Conservation (phyloP, 2,329 filamentous ascomycete species). For the Cladobotryum protrusum region DNA sequence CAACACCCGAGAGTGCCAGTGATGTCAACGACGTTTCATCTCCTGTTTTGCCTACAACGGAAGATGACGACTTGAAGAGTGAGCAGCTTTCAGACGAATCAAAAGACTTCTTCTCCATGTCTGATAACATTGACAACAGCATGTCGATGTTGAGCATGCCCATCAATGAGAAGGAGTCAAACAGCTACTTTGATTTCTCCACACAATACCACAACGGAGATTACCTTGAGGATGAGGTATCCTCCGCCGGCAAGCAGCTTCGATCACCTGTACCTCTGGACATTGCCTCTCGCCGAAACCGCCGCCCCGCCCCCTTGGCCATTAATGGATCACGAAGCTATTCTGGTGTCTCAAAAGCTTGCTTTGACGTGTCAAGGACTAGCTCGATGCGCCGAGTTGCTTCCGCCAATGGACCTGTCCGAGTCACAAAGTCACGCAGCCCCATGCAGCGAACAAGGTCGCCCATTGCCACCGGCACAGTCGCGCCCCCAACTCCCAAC, state of each 20-base stretch:
- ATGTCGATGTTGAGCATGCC: constrained; percentile 9
- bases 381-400: constrained; percentile 49
- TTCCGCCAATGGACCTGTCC: constrained; percentile 40
- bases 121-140: constrained; percentile 10
- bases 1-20: constrained; percentile 17
- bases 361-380: constrained; percentile 39
- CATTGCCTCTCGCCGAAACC: constrained; percentile 48
- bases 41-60: constrained; percentile 2
- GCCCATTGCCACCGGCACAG: constrained; percentile 33
- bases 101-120: constrained; percentile 15
- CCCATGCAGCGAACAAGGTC: constrained; percentile 39
- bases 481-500: constrained; percentile 45
- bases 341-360: constrained; percentile 41
- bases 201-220: constrained; percentile 11
- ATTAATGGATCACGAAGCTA: constrained; percentile 39
- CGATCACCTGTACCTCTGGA: constrained; percentile 47
- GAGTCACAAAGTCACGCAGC: constrained; percentile 31
- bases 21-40: constrained; percentile 20
- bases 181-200: constrained; percentile 10
- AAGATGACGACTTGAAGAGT: constrained; percentile 8
- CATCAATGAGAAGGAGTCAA: constrained; percentile 8
- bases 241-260: constrained; percentile 23
- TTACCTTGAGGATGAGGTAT: constrained; percentile 16
- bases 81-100: constrained; percentile 12
- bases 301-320: constrained; percentile 39